A percentile compares a stretch with the other conserved stretches of the same genome.
Conservation (phyloP, 2,329 filamentous ascomycete species). For the Thielaviopsis musarum region DNA sequence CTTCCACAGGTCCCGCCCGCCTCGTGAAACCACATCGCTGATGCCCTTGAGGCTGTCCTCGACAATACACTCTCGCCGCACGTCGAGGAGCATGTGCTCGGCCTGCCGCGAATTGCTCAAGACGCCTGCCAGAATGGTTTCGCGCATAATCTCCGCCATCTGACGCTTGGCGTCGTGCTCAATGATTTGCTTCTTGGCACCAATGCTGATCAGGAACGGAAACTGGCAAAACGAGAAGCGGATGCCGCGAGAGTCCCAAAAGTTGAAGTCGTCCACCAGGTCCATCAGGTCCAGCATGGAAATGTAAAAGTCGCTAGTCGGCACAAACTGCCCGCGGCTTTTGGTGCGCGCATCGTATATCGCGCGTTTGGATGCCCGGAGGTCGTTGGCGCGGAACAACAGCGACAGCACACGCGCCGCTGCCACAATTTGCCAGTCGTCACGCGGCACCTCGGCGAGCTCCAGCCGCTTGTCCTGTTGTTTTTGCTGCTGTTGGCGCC, state of each 20-base stretch:
- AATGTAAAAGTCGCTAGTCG: slow-evolving; percentile 77
- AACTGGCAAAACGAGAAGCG: slow-evolving; percentile 87
- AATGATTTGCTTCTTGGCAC: slow-evolving; percentile 79
- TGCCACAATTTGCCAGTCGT: slow-evolving; percentile 82
- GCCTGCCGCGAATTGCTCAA: slow-evolving; percentile 54
- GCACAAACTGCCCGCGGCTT: slow-evolving; percentile 48
- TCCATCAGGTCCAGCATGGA: slow-evolving; percentile 61
- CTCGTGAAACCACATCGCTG: slow-evolving; percentile 66
- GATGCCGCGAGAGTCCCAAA: slow-evolving; percentile 59
- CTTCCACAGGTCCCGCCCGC: slow-evolving; percentile 79
- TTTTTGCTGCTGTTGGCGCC: neutral
- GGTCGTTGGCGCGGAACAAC: slow-evolving; percentile 66
- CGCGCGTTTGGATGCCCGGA: slow-evolving; percentile 22
- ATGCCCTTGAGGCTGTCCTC: slow-evolving; percentile 77
- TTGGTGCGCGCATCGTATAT: slow-evolving; percentile 11
- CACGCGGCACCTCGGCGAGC: slow-evolving; percentile 17
- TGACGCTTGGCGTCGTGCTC: slow-evolving; percentile 77
- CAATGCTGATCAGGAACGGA: slow-evolving; percentile 80
- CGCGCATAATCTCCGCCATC: slow-evolving; percentile 75
- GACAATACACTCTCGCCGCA: slow-evolving; percentile 71
- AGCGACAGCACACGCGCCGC: slow-evolving; percentile 66
- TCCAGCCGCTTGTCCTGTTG: neutral
- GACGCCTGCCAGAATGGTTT: slow-evolving; percentile 84
- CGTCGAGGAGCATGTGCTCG: slow-evolving; percentile 59
- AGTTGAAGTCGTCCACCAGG: slow-evolving; percentile 69